Evolutionary conservation across 352 stramenopile species (phyloP), one percentile per base, ranked within the genome.

Genomic region (Globisporangium irregulare): DNA sequence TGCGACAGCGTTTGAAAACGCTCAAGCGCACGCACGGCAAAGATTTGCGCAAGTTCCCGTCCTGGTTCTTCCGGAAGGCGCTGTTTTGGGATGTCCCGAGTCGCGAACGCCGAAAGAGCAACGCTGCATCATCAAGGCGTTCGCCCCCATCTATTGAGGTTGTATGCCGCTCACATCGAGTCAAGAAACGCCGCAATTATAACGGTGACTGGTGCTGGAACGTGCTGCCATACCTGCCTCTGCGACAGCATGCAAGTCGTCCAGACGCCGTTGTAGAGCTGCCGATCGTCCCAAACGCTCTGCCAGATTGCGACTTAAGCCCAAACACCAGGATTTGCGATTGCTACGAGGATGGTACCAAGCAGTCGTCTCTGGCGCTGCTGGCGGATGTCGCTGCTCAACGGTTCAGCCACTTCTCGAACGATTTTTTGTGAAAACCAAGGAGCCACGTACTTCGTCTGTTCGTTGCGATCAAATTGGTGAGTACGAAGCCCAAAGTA

Each of bases 1-100:
- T 88, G 12, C 76, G 68, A 2, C 80, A 86, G 70, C 80, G 80
- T 18, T 70, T 88, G 4, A 88, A 88, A 50, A 88, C 80, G 2
- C 70, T 88, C 5, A 88, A 88, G 53, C 76, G 78, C n/a, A 86
- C 72, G 1, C 60, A 88, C 38, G 77, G 75, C 27, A 46, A 34
- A 24, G 57, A 77, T 15, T 20, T 86, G 10, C 63, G 67, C 9
- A 22, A 69, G 0, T 88, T 88, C 27, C 78, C 74, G 1, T 7
- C 14, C 8, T 80, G 80, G 77, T 88, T 72, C 67, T 88, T 85
- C 22, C 75, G 66, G 62, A 66, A 70, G 25, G 15, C 15, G 2
- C 5, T 36, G 8, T 36, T 41, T 3, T 18, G 7, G 20, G 24
- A 22, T 5, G 1, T 27, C 32, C 43, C 20, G 14, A 27, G 7